Base-by-base conservation (phyloP, 352 stramenopile species). In the Blastocystis hominis region DNA sequence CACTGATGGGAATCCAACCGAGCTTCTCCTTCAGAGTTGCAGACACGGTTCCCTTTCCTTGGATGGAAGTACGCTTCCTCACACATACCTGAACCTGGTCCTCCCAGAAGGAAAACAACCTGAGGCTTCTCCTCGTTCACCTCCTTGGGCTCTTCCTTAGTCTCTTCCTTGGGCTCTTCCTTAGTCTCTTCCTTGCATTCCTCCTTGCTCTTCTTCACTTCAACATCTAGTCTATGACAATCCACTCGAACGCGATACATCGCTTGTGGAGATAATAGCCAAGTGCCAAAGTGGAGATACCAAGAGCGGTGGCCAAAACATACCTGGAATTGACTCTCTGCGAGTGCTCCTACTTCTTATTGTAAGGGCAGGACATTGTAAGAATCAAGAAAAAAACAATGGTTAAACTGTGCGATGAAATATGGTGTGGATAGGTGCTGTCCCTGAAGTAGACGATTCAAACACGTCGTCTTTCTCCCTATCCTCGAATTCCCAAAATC, bases 31-130 rank as follows among this genome's bases (percentile, higher is more conserved):
- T 92, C 53, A 96, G 90, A 90, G 93, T 94, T 55, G 89, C 61
- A 89, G 93, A 96, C 89, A 96, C 93, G 78, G 94, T 97, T 88
- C 94, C 94, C 90, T 97, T 97, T 86, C 94, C 93, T 79, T 92
- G 91, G 38, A 92, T 92, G 92, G 20, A 92, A 89, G 0, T 91
- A 91, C 0, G 89, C 91, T 72, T 9, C 36, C 10, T 13, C 64
- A 50, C 15, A 79, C 56, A 40, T 56, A 87, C 77, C 89, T 9
- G 89, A 86, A 10, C 89, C 89, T 3, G 94, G 94, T 34, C 93
- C 94, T 77, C 94, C 94, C 75, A 97, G 90, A 72, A 97, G 93
- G 89, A 97, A 97, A 77, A 97, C 89, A 46, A 97, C 88, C 53
- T 89, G 75, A 46, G 89, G 90, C 75, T 89, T 90, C 15, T 59